Percentiles rank a stretch among this genome's conserved stretches.
These are phyloP conservation scores for Pecoramyces ruminantium DNA, from an alignment of 192 early-diverging fungal species.

Conservation along the genomic window DNA sequence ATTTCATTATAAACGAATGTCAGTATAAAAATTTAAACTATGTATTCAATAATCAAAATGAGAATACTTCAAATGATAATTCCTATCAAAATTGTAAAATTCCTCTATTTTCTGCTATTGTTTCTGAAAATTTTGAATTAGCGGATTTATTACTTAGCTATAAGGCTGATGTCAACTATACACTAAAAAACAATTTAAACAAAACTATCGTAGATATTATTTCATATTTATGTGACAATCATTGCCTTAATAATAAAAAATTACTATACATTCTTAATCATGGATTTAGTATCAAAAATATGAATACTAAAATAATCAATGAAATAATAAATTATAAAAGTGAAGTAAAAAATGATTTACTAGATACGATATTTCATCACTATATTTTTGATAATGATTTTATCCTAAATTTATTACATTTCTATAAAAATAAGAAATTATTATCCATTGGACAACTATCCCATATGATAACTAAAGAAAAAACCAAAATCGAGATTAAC, in stretches of 20 bases:
- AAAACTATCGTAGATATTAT: not conserved
- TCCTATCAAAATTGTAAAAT: not conserved
- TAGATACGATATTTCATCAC: not conserved
- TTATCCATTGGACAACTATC: not conserved
- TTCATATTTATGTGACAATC: not conserved
- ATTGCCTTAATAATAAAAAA: not conserved
- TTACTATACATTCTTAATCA: not conserved
- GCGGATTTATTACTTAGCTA: not conserved
- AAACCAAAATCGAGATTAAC: not conserved
- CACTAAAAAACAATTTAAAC: not conserved
- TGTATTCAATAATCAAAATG: too few species aligned
- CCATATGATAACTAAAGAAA: not conserved
- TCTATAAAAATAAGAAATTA: not conserved
- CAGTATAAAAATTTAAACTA: too few species aligned
- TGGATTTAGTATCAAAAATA: not conserved
- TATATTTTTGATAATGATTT: not conserved
- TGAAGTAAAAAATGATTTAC: not conserved
- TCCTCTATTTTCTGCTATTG: not conserved
- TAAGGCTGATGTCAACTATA: not conserved
- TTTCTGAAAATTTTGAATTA: not conserved
- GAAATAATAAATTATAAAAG: not conserved
- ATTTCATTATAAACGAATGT: too few species aligned
- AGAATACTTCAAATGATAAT: too few species aligned
- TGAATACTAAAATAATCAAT: not conserved
- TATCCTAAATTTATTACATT: not conserved